Evolutionary conservation across 2,329 filamentous ascomycete species (phyloP).

Genomic region (Cordyceps militaris): DNA sequence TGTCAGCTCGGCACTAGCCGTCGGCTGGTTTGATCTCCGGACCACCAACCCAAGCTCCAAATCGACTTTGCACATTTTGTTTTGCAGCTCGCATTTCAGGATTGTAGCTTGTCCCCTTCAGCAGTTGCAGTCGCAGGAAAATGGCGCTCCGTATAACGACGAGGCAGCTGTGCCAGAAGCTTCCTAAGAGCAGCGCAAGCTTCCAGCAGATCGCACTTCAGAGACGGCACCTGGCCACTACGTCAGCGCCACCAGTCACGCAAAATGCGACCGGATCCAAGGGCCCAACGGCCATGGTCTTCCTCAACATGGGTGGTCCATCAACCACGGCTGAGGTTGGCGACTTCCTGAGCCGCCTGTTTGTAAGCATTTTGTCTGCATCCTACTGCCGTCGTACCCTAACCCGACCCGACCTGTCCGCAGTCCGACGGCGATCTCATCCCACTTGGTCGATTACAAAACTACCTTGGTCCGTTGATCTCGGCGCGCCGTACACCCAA

Average conservation of each 20-base stretch:
- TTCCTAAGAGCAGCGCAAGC: constrained; percentile 18
- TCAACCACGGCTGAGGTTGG: constrained; percentile 82
- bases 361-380: constrained; percentile 54
- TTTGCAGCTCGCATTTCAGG: background rate
- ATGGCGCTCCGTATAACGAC: constrained; percentile 37
- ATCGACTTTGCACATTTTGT: background rate
- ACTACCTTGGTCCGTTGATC: constrained; percentile 83
- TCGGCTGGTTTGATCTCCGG: constrained; percentile 9
- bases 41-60: constrained; percentile 3
- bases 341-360: constrained; percentile 82
- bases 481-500: constrained; percentile 84
- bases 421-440: constrained; percentile 91
- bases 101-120: background rate
- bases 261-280: constrained; percentile 63
- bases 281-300: constrained; percentile 95
- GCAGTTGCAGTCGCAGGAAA: background rate
- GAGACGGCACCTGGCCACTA: constrained; percentile 29
- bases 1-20: constrained; percentile 1
- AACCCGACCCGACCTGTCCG: background rate
- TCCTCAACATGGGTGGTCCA: constrained; percentile 98
- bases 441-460: constrained; percentile 85
- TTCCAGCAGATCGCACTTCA: constrained; percentile 26
- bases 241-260: constrained; percentile 63
- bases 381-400: constrained; percentile 13
- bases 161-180: constrained; percentile 28